Evolutionary conservation across 306 rosid genomes (phyloP).

Genomic region (Luffa acutangula): DNA sequence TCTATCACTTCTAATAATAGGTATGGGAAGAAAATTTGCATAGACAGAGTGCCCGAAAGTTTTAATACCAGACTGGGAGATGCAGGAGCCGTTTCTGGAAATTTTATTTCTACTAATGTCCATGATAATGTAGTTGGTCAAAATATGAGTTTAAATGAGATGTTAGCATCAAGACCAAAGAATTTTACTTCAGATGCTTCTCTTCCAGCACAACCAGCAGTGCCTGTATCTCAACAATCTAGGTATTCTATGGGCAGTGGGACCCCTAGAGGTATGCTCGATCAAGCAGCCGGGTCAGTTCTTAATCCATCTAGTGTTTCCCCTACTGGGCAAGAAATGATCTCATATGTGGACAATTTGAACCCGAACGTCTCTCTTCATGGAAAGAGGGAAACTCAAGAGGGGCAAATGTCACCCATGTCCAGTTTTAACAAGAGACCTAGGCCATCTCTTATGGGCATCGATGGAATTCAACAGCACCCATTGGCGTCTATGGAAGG

Average conservation of each 20-base stretch:
- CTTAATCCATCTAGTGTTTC: slow-evolving; percentile 43
- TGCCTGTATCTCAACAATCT: slow-evolving; percentile 33
- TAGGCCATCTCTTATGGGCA: slow-evolving; percentile 40
- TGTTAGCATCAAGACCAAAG: slow-evolving; percentile 51
- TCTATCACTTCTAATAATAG: slow-evolving; percentile 49
- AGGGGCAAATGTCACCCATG: slow-evolving; percentile 65
- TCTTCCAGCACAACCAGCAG: slow-evolving; percentile 39
- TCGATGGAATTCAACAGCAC: slow-evolving; percentile 61
- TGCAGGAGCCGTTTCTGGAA: slow-evolving; percentile 45
- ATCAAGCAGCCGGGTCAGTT: slow-evolving; percentile 47
- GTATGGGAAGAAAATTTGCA: slow-evolving; percentile 73
- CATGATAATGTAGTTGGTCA: slow-evolving; percentile 49
- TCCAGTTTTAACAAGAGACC: slow-evolving; percentile 51
- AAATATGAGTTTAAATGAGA: slow-evolving; percentile 36
- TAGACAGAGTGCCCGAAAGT: slow-evolving; percentile 64
- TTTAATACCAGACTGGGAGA: slow-evolving; percentile 49
- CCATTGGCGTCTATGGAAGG: slow-evolving; percentile 45
- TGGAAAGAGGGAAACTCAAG: slow-evolving; percentile 69
- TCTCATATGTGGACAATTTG: slow-evolving; percentile 47
- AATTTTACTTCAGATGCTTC: slow-evolving; percentile 52
- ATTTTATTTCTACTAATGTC: slow-evolving; percentile 36
- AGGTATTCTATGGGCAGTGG: slow-evolving; percentile 62
- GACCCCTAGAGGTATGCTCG: slow-evolving; percentile 59
- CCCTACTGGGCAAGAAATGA: slow-evolving; percentile 58
- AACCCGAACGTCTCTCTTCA: slow-evolving; percentile 40